Evolutionary conservation across 768 basidiomycete genomes (phyloP), one percentile per base, ranked within the genome.

Genomic region (Naganishia onofrii): DNA sequence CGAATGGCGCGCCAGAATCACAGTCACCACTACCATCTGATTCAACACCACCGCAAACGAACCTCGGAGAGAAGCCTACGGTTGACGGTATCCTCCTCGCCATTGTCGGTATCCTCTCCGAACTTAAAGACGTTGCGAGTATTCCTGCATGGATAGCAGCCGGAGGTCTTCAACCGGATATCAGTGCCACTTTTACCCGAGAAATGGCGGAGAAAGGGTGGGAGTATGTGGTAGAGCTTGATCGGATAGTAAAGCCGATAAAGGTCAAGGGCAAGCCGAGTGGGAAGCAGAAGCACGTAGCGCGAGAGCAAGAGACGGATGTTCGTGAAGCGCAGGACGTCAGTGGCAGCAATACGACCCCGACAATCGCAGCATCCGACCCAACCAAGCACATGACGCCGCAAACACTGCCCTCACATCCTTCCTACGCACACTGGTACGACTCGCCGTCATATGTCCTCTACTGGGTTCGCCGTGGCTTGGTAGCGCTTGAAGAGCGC

Each of bases 211-310:
- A 10, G 13, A 36, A 52, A 8, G 66, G 66, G n/a, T 72, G 71
- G 71, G 58, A 84, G 74, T 66, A 84, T 75, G 81, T 88, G 69
- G 72, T 63, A 34, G 23, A 46, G 60, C 28, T 63, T 23, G 60
- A 63, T 28, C 36, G 21, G 38, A 26, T 63, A 2, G 36, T 32
- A 1, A 32, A 36, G 23, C 57, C 60, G 3, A 6, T 36, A 21
- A 26, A 42, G 38, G 21, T 1, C 23, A 42, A 63, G 36, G 21
- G 13, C 13, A 26, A 44, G 23, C 29, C 60, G 23, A 12, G 38
- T 23, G 15, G 23, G n/a, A 63, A 31, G 38, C 5, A 17, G 15
- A 63, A 29, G 38, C 46, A 44, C 42, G 36, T 21, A 2, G 46
- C 23, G 28, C 23, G 26, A 1, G 57, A 36, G 21, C 32, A 36